Evolutionary conservation across 352 stramenopile genomes (phyloP).

Genomic region (Aphanomyces invadans): DNA sequence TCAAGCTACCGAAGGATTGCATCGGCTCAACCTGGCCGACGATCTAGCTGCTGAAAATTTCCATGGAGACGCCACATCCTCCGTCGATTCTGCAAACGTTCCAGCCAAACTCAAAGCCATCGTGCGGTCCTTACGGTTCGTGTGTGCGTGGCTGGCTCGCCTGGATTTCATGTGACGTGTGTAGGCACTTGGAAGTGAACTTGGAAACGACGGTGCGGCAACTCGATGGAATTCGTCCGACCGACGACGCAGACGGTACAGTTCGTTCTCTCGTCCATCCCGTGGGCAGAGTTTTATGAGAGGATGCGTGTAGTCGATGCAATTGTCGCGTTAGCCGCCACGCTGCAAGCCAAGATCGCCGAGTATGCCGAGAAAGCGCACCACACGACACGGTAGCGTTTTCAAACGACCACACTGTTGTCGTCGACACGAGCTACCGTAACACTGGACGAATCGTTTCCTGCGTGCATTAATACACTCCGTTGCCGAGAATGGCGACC

Average conservation of each 20-base stretch:
- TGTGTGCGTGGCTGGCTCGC: too few species aligned
- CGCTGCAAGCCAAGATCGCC: neutral
- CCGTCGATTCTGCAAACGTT: neutral
- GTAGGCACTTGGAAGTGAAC: slow-evolving; percentile 13
- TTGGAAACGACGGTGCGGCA: slow-evolving; percentile 11
- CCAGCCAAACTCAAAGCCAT: neutral
- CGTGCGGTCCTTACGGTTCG: slow-evolving; percentile 1
- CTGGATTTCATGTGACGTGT: too few species aligned
- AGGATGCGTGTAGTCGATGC: neutral
- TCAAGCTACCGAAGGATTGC: neutral
- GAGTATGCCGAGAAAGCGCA: neutral
- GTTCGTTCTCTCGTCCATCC: neutral
- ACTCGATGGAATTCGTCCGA: neutral
- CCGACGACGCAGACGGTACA: neutral
- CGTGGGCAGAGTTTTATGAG: neutral
- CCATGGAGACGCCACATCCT: neutral
- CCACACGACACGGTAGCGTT: too few species aligned
- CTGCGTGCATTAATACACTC: slow-evolving; percentile 4
- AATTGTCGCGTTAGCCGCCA: neutral
- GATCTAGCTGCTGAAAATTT: neutral
- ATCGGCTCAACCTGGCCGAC: too few species aligned
- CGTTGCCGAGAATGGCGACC: slow-evolving; percentile 31
- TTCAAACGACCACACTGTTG: too few species aligned
- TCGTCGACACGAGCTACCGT: too few species aligned
- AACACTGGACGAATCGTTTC: neutral